Evolutionary conservation across 2,329 filamentous ascomycete species (phyloP).

Genomic region (Botryosphaeria dothidea): DNA sequence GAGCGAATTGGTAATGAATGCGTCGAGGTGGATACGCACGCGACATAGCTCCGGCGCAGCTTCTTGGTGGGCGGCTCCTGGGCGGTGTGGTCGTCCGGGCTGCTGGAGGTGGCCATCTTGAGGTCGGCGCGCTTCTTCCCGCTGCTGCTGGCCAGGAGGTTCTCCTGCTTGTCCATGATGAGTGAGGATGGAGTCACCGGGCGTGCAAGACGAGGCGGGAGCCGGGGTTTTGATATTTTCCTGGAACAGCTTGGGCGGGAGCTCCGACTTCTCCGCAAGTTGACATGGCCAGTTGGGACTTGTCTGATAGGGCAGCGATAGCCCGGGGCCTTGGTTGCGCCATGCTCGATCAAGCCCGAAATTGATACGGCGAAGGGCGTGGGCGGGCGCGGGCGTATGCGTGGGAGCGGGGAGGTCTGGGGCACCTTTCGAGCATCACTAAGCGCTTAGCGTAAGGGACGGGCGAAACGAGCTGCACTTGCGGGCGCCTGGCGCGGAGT

Average conservation of each 20-base stretch:
- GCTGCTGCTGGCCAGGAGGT: slow-evolving; percentile 8
- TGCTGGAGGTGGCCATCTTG: slow-evolving; percentile 1
- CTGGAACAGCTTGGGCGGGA: background rate
- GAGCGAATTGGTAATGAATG: background rate
- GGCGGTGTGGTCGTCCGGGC: slow-evolving; percentile 5
- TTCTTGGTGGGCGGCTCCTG: slow-evolving; percentile 18
- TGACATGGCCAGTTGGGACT: background rate
- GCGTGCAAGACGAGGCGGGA: background rate
- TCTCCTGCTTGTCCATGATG: slow-evolving; percentile 10
- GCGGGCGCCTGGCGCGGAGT: slow-evolving; percentile 1
- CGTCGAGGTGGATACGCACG: slow-evolving; percentile 4
- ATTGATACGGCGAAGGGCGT: slow-evolving; percentile 8
- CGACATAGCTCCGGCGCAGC: slow-evolving; percentile 17
- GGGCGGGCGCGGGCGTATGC: background rate
- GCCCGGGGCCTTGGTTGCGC: slow-evolving; percentile 9
- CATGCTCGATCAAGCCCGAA: slow-evolving; percentile 3
- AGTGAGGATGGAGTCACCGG: background rate
- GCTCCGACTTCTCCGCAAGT: slow-evolving; percentile 13
- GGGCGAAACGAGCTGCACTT: background rate
- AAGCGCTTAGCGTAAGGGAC: slow-evolving; percentile 17
- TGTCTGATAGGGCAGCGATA: slow-evolving; percentile 18
- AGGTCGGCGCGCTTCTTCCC: slow-evolving; percentile 8
- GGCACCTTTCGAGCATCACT: slow-evolving; percentile 6
- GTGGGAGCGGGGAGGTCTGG: background rate
- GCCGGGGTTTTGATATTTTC: background rate